Conservation (phyloP, 768 basidiomycete genomes). For the Leccinum rimulosum region DNA sequence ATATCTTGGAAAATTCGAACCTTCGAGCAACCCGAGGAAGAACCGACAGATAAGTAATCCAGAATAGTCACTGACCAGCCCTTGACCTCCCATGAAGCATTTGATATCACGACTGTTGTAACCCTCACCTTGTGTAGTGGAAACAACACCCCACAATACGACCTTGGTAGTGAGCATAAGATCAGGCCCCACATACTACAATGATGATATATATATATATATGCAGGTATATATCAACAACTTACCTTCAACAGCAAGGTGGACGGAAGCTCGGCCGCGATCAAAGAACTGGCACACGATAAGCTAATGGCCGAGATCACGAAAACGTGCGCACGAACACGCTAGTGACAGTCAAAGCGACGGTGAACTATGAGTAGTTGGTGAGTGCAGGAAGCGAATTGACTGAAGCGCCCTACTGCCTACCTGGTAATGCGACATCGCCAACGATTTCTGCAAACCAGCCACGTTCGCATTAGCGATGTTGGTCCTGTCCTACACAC, state of each 20-base stretch:
- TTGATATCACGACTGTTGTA: not conserved
- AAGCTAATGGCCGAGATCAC: not conserved
- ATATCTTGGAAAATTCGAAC: conserved; percentile 27
- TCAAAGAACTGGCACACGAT: conserved; percentile 39
- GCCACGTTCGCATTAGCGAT: conserved; percentile 61
- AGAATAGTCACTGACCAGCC: conserved; percentile 46
- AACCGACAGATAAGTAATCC: conserved; percentile 52
- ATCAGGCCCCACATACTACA: conserved; percentile 46
- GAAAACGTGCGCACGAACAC: conserved; percentile 15
- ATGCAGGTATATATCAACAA: not conserved
- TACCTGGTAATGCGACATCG: conserved; percentile 29
- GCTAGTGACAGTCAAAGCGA: conserved; percentile 31
- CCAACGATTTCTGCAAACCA: conserved; percentile 53
- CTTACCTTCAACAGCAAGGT: conserved; percentile 53
- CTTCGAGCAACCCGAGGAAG: conserved; percentile 57
- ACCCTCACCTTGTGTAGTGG: conserved; percentile 52
- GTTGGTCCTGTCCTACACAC: conserved; percentile 39
- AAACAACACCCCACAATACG: conserved; percentile 61
- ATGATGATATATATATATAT: not conserved
- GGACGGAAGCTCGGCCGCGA: conserved; percentile 56
- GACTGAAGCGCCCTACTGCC: not conserved
- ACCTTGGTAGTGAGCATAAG: conserved; percentile 61
- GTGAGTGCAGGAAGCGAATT: not conserved
- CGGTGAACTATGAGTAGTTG: conserved; percentile 29
- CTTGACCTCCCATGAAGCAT: conserved; percentile 22